A percentile compares a stretch with the other conserved stretches of the same genome.
Evolutionary conservation across 768 basidiomycete species (phyloP).

Genomic region (Boletus rubroflammeus): DNA sequence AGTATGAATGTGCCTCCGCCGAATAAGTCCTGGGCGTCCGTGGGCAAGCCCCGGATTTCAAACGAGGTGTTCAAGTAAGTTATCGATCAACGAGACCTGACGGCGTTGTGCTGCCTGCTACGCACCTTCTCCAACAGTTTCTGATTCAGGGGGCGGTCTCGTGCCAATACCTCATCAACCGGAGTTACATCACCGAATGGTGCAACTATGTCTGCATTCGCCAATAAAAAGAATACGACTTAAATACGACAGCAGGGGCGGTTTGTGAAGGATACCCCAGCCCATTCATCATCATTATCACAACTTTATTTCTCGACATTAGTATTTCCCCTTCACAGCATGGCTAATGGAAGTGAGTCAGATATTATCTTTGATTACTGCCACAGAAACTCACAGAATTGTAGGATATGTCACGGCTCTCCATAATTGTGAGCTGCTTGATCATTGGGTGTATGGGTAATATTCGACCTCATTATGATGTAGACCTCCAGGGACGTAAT

Average conservation of each 20-base stretch:
- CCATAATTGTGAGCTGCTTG: constrained; percentile 44
- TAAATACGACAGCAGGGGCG: constrained; percentile 23
- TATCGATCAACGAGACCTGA: constrained; percentile 7
- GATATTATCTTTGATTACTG: neutral
- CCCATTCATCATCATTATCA: neutral
- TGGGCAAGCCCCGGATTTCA: constrained; percentile 17
- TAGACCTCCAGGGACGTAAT: constrained; percentile 38
- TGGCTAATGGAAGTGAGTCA: constrained; percentile 23
- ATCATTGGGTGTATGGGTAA: neutral
- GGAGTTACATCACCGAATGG: neutral
- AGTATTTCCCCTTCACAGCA: constrained; percentile 2
- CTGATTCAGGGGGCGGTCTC: constrained; percentile 3
- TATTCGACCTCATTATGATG: neutral
- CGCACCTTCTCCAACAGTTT: neutral
- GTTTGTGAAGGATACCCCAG: neutral
- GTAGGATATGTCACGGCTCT: constrained; percentile 34
- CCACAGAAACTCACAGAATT: constrained; percentile 9
- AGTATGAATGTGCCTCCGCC: neutral
- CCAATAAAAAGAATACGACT: constrained; percentile 6
- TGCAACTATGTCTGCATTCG: constrained; percentile 1
- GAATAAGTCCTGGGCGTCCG: neutral
- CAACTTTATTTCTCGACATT: neutral
- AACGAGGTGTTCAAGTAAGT: constrained; percentile 16
- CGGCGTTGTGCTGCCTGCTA: neutral
- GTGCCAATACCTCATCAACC: neutral